These are phyloP conservation scores for Centrapalus pauciflorus DNA, from an alignment of 129 eudicot species.

Conservation along the genomic window DNA sequence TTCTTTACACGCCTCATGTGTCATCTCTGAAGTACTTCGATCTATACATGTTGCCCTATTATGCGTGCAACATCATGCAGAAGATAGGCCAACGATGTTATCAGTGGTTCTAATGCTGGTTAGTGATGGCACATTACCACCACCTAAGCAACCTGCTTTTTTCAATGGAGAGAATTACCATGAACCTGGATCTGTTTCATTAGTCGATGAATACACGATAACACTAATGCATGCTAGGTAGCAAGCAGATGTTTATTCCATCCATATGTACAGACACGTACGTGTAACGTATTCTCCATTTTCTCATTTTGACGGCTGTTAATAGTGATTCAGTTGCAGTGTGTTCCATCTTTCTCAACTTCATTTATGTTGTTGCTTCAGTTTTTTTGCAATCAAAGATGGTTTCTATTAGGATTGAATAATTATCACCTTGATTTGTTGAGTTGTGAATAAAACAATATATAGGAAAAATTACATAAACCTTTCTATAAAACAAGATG, in stretches of 20 bases:
- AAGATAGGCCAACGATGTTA: conserved; percentile 26
- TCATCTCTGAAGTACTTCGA: conserved; percentile 11
- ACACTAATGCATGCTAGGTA: background rate
- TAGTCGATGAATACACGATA: background rate
- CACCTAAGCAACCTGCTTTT: conserved; percentile 26
- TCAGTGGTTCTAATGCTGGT: conserved; percentile 28
- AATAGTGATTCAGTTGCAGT: too few species aligned
- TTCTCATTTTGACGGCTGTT: too few species aligned
- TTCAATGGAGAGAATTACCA: background rate
- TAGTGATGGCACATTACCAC: conserved; percentile 16
- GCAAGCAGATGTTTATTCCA: background rate
- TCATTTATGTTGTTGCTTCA: too few species aligned
- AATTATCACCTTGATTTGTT: too few species aligned
- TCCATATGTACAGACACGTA: too few species aligned
- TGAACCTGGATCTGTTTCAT: background rate
- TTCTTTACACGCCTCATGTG: background rate
- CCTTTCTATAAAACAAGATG: too few species aligned
- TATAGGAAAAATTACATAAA: too few species aligned
- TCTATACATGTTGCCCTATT: conserved; percentile 24
- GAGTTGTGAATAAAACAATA: too few species aligned
- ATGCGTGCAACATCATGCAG: conserved; percentile 28
- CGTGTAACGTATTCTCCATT: too few species aligned
- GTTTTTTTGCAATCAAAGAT: too few species aligned
- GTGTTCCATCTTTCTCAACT: too few species aligned
- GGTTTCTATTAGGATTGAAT: too few species aligned